Evolutionary conservation across 1,139 yeast genomes (phyloP), one percentile per base, ranked within the genome.

Genomic region (Protomyces pachydermus): DNA sequence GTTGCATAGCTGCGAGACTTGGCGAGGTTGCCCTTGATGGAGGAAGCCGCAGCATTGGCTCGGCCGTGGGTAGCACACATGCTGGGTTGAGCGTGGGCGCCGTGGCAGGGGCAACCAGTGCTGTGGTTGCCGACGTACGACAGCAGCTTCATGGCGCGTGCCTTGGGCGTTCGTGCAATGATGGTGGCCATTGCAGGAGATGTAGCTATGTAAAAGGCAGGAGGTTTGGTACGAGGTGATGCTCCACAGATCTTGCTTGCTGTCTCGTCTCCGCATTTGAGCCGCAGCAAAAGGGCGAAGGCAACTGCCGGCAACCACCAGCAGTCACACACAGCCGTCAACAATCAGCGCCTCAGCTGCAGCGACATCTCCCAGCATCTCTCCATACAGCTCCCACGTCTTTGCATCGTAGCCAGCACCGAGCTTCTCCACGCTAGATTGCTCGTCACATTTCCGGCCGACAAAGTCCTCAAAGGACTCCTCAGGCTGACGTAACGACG

Each of bases 391-490:
- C 69, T 35, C 45, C 60, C 34, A 67, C 38, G 54, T 67, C 34
- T 12, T 42, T 58, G 10, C 16, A 18, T n/a, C 20, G 8, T n/a
- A 65, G 23, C 73, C 71, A 5, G 14, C 67, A 62, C 67, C 68
- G 3, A 70, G 67, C 50, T 62, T 65, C 32, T 52, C 66, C 20
- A 70, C 54, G 58, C 67, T 61, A 37, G 82, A 82, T 65, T 83
- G 67, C 35, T 80, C 86, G 32, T 74, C 72, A 76, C 81, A 79
- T 39, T 82, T 78, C 68, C 77, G 77, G 57, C 74, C 77, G 65
- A 84, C 71, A 72, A 80, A 80, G 16, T 76, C 70, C 38, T 74
- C 78, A 68, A 75, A 77, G 3, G 74, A 71, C 56, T 66, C 50
- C 60, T 8, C 65, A n/a, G 67, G 50, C 23, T 55, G 37, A 48